Conservation (phyloP, 2,329 filamentous ascomycete species). For the Didymella arachidicola region DNA sequence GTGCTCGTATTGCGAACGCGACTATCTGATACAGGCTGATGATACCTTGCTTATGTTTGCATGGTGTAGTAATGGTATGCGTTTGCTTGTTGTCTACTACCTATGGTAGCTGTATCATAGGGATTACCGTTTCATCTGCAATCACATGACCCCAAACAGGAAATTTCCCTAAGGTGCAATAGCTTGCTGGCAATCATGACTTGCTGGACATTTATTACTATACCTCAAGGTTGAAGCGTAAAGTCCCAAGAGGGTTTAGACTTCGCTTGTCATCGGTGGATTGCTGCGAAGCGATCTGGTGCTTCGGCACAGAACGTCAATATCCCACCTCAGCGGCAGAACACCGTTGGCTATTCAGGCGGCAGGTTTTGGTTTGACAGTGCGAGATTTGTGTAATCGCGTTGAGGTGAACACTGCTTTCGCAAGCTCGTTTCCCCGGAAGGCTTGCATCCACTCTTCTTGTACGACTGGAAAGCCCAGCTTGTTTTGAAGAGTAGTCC, state of each 20-base stretch:
- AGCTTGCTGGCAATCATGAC: neutral
- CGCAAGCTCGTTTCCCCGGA: neutral
- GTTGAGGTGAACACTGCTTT: neutral
- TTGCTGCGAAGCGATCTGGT: neutral
- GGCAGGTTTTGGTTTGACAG: neutral
- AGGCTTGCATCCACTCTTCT: neutral
- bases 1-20: neutral
- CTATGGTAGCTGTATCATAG: neutral
- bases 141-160: neutral
- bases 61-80: neutral
- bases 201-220: neutral
- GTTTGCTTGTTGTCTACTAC: neutral
- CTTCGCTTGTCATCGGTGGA: neutral
- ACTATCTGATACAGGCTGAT: neutral
- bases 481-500: neutral
- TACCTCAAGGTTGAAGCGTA: neutral
- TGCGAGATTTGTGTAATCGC: neutral
- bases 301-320: neutral
- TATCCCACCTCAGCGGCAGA: neutral
- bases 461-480: neutral
- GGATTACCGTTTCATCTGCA: neutral
- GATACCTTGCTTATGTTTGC: neutral
- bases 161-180: neutral
- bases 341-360: neutral
- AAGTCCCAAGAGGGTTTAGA: neutral